A percentile compares a stretch with the other conserved stretches of the same genome.
These are phyloP conservation scores for Drechslerella stenobrocha DNA, from an alignment of 2,329 filamentous ascomycete species.

Conservation along the genomic window DNA sequence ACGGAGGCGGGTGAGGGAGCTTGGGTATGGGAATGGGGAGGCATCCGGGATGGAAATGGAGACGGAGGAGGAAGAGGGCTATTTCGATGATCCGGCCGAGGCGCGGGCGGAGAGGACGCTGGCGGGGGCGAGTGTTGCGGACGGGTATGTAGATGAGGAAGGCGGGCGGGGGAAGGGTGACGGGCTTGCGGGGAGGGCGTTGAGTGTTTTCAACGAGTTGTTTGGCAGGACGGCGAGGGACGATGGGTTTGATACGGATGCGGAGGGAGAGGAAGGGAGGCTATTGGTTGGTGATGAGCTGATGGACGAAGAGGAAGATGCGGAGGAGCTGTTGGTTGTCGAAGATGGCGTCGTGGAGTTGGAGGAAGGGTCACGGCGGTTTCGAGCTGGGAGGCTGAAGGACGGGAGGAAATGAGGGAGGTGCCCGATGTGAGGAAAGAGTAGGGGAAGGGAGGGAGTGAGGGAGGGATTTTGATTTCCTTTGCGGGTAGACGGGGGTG, in stretches of 20 bases:
- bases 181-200: slow-evolving; percentile 34
- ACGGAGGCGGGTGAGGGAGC: slow-evolving; percentile 40
- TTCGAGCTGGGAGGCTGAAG: neutral
- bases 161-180: slow-evolving; percentile 4
- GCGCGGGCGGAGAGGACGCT: slow-evolving; percentile 48
- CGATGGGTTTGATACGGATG: slow-evolving; percentile 46
- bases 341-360: slow-evolving; percentile 35
- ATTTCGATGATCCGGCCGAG: slow-evolving; percentile 48
- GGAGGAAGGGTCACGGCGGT: slow-evolving; percentile 15
- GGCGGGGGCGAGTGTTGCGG: slow-evolving; percentile 4
- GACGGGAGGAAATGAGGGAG: slow-evolving; percentile 5
- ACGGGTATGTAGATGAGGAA: slow-evolving; percentile 17
- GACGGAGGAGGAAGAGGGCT: slow-evolving; percentile 29
- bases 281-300: slow-evolving; percentile 45
- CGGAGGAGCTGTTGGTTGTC: slow-evolving; percentile 49
- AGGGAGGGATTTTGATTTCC: no score
- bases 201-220: slow-evolving; percentile 38
- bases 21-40: slow-evolving; percentile 9
- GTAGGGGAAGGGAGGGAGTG: neutral
- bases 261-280: slow-evolving; percentile 33
- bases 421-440: neutral
- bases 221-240: slow-evolving; percentile 30
- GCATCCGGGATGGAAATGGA: slow-evolving; percentile 3
- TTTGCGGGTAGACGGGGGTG: no score
- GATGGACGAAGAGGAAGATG: slow-evolving; percentile 49